Conservation (phyloP, 306 rosid genomes). For the Crataegus laevigata region DNA sequence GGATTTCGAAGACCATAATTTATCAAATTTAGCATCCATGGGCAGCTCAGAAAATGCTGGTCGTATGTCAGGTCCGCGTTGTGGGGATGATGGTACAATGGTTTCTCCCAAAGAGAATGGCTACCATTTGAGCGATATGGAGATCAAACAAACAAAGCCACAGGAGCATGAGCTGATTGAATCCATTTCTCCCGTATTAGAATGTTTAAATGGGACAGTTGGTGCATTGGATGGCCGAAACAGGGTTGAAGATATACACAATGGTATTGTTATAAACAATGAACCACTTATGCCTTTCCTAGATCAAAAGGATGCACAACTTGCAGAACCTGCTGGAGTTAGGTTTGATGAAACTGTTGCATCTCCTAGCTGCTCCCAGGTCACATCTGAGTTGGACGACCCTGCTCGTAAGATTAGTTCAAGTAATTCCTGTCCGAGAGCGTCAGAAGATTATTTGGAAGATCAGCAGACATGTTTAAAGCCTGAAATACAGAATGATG, state of each 20-base stretch:
- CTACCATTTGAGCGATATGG: conserved; percentile 31
- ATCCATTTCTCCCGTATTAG: conserved; percentile 18
- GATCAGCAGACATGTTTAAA: conserved; percentile 39
- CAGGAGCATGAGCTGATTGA: conserved; percentile 25
- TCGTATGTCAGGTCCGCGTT: too few relatives aligned
- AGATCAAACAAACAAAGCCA: conserved; percentile 29
- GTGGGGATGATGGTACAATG: conserved; percentile 30
- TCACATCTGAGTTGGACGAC: conserved; percentile 56
- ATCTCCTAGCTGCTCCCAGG: conserved; percentile 53
- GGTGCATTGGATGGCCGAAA: conserved; percentile 37
- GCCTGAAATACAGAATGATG: conserved; percentile 32
- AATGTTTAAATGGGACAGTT: conserved; percentile 35
- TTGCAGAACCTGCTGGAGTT: conserved; percentile 30
- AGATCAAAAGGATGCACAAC: conserved; percentile 35
- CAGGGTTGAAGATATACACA: conserved; percentile 48
- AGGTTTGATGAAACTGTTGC: conserved; percentile 34
- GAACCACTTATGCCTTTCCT: conserved; percentile 27
- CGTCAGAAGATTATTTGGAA: conserved; percentile 35
- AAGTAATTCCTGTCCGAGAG: conserved; percentile 24
- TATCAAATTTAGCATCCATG: conserved; percentile 29
- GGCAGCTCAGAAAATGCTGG: conserved; percentile 23
- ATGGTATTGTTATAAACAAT: conserved; percentile 46
- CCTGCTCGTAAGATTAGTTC: conserved; percentile 42
- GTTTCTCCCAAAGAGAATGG: conserved; percentile 47
- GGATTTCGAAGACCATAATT: conserved; percentile 45